Evolutionary conservation across 371 early-diverging fungal genomes (phyloP).

Genomic region (Rhizopus arrhizus): DNA sequence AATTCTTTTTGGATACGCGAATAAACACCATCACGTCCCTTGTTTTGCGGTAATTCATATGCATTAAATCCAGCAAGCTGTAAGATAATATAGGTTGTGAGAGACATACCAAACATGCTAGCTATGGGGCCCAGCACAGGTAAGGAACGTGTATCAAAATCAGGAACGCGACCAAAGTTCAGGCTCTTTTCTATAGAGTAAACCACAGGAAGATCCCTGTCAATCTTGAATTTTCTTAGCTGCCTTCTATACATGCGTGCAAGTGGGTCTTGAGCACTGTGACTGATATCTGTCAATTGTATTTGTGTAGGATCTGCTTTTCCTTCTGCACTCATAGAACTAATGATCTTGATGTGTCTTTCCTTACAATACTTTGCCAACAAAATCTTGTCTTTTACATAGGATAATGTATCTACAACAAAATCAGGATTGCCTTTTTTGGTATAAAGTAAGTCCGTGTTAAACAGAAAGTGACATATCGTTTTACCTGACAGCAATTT

Average conservation of each 20-base stretch:
- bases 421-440: slow-evolving; percentile 58
- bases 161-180: slow-evolving; percentile 55
- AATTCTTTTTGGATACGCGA: slow-evolving; percentile 75
- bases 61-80: slow-evolving; percentile 74
- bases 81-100: slow-evolving; percentile 85
- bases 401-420: slow-evolving; percentile 88
- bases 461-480: not conserved
- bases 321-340: slow-evolving; percentile 92
- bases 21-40: slow-evolving; percentile 75
- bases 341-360: slow-evolving; percentile 70
- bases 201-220: slow-evolving; percentile 80
- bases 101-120: slow-evolving; percentile 89
- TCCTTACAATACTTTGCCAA: slow-evolving; percentile 83
- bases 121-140: slow-evolving; percentile 88
- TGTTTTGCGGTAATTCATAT: slow-evolving; percentile 71
- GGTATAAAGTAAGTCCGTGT: no score
- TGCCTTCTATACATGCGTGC: slow-evolving; percentile 82
- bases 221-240: slow-evolving; percentile 72
- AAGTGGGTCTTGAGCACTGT: slow-evolving; percentile 88
- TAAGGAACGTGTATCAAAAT: slow-evolving; percentile 79
- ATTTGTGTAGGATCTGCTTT: slow-evolving; percentile 93
- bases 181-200: slow-evolving; percentile 88
- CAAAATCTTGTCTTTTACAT: slow-evolving; percentile 86
- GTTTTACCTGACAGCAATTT: slow-evolving; percentile 62
- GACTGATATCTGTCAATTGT: slow-evolving; percentile 89